These are phyloP conservation scores for Arthrobotrys sinensis DNA, from an alignment of 2,329 filamentous ascomycete species.

Conservation along the genomic window DNA sequence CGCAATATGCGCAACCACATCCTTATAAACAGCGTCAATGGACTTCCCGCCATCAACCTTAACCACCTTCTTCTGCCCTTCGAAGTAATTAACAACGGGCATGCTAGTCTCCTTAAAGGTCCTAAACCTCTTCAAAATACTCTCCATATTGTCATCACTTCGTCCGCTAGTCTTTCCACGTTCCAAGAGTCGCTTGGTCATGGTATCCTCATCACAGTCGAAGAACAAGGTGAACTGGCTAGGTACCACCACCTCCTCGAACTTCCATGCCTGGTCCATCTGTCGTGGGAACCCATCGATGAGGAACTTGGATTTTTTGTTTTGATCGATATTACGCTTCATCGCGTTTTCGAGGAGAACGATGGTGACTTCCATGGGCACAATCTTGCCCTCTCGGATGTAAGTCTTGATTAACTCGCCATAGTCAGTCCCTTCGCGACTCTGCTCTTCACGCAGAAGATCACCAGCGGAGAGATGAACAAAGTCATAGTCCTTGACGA, in stretches of 20 bases:
- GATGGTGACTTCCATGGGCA: conserved; percentile 96
- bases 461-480: conserved; percentile 94
- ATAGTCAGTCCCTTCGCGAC: conserved; percentile 87
- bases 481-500: conserved; percentile 91
- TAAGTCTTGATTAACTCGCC: conserved; percentile 92
- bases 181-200: conserved; percentile 87
- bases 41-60: conserved; percentile 75
- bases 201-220: conserved; percentile 89
- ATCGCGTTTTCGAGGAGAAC: conserved; percentile 95
- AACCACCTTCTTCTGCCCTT: conserved; percentile 82
- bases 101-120: conserved; percentile 96
- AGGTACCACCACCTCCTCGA: conserved; percentile 89
- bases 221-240: conserved; percentile 92
- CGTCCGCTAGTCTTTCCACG: conserved; percentile 93
- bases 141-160: conserved; percentile 93
- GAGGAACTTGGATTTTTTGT: conserved; percentile 78
- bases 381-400: conserved; percentile 94
- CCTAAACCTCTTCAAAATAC: conserved; percentile 95
- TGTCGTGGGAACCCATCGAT: conserved; percentile 90
- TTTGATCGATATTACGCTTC: conserved; percentile 75
- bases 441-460: conserved; percentile 91
- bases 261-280: conserved; percentile 95
- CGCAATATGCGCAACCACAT: conserved; percentile 45
- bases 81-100: conserved; percentile 92
- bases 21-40: conserved; percentile 52